Base-by-base conservation (phyloP, 768 basidiomycete genomes). In the Boletus tomentosulus region DNA sequence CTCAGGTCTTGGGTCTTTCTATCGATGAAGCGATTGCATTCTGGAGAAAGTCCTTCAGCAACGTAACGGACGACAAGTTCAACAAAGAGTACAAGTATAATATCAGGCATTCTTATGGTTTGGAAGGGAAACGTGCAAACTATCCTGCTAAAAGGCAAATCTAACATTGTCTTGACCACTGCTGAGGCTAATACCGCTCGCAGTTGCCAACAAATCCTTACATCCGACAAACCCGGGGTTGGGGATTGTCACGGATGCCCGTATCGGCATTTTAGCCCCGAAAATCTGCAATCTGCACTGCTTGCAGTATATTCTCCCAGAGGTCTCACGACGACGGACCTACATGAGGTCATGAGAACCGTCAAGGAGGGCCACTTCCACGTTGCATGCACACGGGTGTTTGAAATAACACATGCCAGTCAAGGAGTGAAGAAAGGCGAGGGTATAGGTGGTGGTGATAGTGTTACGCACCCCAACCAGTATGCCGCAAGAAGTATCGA, bases 21-120 rank as follows among this genome's bases (percentile, higher is more conserved):
- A 83, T 99, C 34, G 96, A 99, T 15, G 97, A 99, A 71, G 94
- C 97, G 1, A 68, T 98, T 45, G 73, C 80, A 10, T 99, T 97
- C 71, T 99, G 97, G 97, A 78, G 92, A 50, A 89, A 85, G 66
- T 86, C 89, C 25, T 97, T 96, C 67, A 83, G 71, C 9, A 70
- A 69, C 6, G 83, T 92, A 51, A 84, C 86, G 10, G 96, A 98
- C 54, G 93, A 98, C 73, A 87, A 92, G 68, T 99, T 98, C 73
- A 96, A 95, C 76, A 99, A 98, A 67, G 90, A 97, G 66, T 87
- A 98, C 78, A 87, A 84, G 62, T 99, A 99, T 70, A 99, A 98
- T 60, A 94, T 99, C 62, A 86, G 96, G 43, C 97, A 99, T 68
- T 86, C 85, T 5, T 99, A 86, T 63, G 97, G 97, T 35, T 73